Evolutionary conservation across 345 rosid species (phyloP), one percentile per base, ranked within the genome.

Genomic region (Nephelium lappaceum): DNA sequence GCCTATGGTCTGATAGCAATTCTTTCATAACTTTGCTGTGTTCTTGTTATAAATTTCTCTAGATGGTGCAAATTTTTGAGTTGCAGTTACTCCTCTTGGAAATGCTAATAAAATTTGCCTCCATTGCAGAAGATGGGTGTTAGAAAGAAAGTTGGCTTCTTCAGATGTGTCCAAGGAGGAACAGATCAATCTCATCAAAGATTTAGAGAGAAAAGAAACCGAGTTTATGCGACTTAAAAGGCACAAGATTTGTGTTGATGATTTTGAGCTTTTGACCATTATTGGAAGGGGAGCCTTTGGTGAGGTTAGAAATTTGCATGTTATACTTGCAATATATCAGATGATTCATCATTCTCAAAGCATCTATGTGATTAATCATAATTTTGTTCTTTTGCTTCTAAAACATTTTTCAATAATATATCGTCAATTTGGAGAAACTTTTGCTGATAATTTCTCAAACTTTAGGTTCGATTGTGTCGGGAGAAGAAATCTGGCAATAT

Each of bases 401-500:
- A 27, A 67, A 11, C 23, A 45, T n/a, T 51, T 71, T 49, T 53
- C 67, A 49, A 55, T 69, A 67, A 8, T 65, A 21, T 61, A 8
- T 63, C 80, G 55, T 60, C 24, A 41, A 76, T 69, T 65, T 60
- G 6, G 43, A 75, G 51, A 75, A 67, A 25, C 10, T 39, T 16
- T 49, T 70, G 57, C 53, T 76, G n/a, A 75, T 63, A 47, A 58
- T 80, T 74, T 24, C 75, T 75, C 69, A 38, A 80, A 66, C 74
- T 77, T 71, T 89, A 93, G 99, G 99, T 95, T 83, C 93, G 90
- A 49, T 69, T 95, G 79, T 92, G 97, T 74, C 89, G 93, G 61
- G 98, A 95, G 93, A 95, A 89, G 88, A 95, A 95, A 83, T 95
- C 99, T 79, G 98, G 96, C 78, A 89, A 91, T 77, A 95, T 95